Percentiles rank a stretch among this genome's conserved stretches.
Evolutionary conservation across 441 rosid genomes (phyloP).

Genomic region (Raphanus hybrid): DNA sequence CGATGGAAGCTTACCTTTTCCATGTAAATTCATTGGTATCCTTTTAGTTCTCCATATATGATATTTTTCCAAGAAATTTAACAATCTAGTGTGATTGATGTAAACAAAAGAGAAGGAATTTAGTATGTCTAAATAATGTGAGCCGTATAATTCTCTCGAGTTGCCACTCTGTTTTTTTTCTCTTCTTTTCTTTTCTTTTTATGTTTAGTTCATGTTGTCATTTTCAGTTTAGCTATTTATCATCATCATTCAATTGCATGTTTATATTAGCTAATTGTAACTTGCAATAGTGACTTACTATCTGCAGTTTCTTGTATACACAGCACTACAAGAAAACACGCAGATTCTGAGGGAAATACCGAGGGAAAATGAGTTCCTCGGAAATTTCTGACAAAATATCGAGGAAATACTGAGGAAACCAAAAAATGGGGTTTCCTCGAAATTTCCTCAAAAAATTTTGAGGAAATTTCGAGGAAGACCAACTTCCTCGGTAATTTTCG

Average conservation of each 20-base stretch:
- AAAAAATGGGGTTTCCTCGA: too few relatives aligned
- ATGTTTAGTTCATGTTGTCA: conserved; percentile 9
- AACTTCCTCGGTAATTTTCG: too few relatives aligned
- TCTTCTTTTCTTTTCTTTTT: not conserved
- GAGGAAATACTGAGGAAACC: too few relatives aligned
- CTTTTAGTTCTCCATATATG: not conserved
- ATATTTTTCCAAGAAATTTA: not conserved
- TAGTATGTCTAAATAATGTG: conserved; percentile 3
- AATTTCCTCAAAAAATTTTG: too few relatives aligned
- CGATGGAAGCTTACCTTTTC: not conserved
- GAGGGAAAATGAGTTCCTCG: too few relatives aligned
- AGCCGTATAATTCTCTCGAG: conserved; percentile 29
- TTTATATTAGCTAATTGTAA: conserved; percentile 12
- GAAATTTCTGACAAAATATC: too few relatives aligned
- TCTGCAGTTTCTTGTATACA: conserved; percentile 28
- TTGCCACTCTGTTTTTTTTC: conserved; percentile 4
- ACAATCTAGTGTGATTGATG: not conserved
- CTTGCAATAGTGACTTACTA: conserved; percentile 3
- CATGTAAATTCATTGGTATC: not conserved
- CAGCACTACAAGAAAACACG: not conserved
- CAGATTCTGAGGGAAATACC: too few relatives aligned
- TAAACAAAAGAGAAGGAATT: not conserved
- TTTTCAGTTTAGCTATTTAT: conserved; percentile 11
- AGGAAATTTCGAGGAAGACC: too few relatives aligned
- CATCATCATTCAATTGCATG: conserved; percentile 29